These are phyloP conservation scores for Didymella pinodella DNA, from an alignment of 2,329 filamentous ascomycete genomes.

Conservation along the genomic window DNA sequence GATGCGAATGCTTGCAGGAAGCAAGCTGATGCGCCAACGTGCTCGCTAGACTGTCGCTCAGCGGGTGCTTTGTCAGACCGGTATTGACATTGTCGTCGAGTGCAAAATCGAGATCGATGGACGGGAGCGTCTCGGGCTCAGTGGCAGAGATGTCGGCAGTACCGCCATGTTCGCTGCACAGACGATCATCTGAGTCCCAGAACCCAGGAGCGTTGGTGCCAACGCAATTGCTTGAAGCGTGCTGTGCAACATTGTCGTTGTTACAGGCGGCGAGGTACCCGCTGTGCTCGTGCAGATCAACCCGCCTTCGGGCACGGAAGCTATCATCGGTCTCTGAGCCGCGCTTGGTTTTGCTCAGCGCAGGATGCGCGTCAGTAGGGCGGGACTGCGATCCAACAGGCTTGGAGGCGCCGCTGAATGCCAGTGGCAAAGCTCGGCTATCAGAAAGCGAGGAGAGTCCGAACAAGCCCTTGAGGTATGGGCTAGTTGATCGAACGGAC, in stretches of 20 bases:
- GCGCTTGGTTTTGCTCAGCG: slow-evolving; percentile 10
- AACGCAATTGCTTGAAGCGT: not conserved
- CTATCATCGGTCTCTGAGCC: not conserved
- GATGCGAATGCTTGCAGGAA: slow-evolving; percentile 4
- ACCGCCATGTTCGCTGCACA: not conserved
- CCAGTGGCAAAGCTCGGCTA: not conserved
- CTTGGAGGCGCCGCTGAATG: not conserved
- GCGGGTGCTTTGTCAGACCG: not conserved
- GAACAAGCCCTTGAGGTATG: slow-evolving; percentile 13
- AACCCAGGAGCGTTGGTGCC: not conserved
- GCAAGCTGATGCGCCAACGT: slow-evolving; percentile 15
- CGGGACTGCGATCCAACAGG: not conserved
- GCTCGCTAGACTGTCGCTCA: slow-evolving; percentile 8
- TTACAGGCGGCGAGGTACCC: not conserved
- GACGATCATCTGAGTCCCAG: slow-evolving; percentile 1
- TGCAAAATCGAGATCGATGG: not conserved
- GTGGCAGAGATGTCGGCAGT: not conserved
- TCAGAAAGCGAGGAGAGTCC: slow-evolving; percentile 9
- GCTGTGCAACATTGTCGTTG: not conserved
- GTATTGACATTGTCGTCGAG: not conserved
- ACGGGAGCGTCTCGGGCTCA: not conserved
- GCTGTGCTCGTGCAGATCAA: not conserved
- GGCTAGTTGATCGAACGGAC: not conserved
- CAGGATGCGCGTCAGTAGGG: not conserved
- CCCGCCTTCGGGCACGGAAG: not conserved